phyloP scores from a whole-genome alignment of 129 eudicot species.

The Centrapalus pauciflorus region DNA sequence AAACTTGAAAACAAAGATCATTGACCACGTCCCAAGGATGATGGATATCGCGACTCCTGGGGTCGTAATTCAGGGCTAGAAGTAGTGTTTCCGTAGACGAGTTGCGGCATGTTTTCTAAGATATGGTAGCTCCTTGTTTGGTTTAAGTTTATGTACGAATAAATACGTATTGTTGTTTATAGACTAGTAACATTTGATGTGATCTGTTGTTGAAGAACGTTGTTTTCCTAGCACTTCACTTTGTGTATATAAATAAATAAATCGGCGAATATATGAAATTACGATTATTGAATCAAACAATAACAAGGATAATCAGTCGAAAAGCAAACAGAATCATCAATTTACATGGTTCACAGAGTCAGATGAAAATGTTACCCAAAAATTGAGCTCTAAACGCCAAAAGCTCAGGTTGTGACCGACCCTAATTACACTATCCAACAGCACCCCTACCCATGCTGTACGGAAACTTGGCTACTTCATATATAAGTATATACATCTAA shows the following conservation, averaged over 20 bases:
- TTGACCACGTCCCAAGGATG: conserved; percentile 36
- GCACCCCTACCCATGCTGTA: background rate
- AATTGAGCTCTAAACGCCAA: background rate
- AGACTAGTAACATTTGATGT: conserved; percentile 21
- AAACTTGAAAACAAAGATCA: conserved; percentile 23
- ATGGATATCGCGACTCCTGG: conserved; percentile 34
- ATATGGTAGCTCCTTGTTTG: background rate
- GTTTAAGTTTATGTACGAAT: background rate
- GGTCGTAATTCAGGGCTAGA: conserved; percentile 50
- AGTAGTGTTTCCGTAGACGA: background rate
- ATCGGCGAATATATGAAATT: no score
- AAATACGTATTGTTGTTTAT: conserved; percentile 19
- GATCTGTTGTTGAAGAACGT: background rate
- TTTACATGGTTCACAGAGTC: background rate
- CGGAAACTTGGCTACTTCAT: background rate
- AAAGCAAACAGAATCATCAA: no score
- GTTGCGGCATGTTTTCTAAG: conserved; percentile 9
- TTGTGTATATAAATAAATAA: no score
- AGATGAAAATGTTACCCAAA: background rate
- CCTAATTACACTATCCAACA: background rate
- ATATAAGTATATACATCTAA: no score
- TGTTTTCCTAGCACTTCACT: background rate
- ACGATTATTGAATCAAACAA: no score
- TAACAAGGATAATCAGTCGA: background rate
- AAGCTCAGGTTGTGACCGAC: background rate